These are phyloP conservation scores for Porosira glacialis DNA, from an alignment of 352 stramenopile species.

Conservation along the genomic window DNA sequence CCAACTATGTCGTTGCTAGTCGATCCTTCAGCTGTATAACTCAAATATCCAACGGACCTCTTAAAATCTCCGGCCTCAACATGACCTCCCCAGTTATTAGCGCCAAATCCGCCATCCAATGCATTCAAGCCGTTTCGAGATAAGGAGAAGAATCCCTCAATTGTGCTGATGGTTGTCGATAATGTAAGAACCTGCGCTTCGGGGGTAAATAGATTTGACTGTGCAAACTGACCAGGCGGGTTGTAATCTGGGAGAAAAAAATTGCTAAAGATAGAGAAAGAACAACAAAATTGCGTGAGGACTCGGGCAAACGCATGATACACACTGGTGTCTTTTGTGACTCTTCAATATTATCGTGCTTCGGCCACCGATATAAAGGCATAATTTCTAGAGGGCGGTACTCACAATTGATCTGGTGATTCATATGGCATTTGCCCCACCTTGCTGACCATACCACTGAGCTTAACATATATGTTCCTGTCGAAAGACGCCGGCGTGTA, in stretches of 20 bases:
- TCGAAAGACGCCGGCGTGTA: constrained; percentile 28
- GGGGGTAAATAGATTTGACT: constrained; percentile 37
- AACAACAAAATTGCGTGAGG: neutral
- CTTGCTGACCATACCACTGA: neutral
- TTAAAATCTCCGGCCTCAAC: constrained; percentile 13
- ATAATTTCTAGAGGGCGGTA: constrained; percentile 67
- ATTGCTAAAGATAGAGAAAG: neutral
- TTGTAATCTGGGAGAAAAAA: constrained; percentile 22
- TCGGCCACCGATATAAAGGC: constrained; percentile 22
- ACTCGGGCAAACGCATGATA: too few relatives aligned
- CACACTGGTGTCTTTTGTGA: constrained; percentile 60
- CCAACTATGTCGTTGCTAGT: constrained; percentile 73
- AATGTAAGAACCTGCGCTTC: constrained; percentile 51
- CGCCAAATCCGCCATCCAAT: constrained; percentile 62
- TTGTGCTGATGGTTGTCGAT: constrained; percentile 34
- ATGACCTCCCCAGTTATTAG: neutral
- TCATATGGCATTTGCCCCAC: constrained; percentile 52
- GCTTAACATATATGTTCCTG: constrained; percentile 28
- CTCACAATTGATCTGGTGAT: constrained; percentile 74
- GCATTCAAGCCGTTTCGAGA: constrained; percentile 62
- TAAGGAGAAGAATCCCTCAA: constrained; percentile 77
- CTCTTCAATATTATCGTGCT: constrained; percentile 37
- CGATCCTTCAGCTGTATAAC: constrained; percentile 15
- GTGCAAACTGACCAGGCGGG: constrained; percentile 28
- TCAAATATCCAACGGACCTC: constrained; percentile 29